These are phyloP conservation scores for Vigna radiata DNA, from an alignment of 306 rosid genomes.

Conservation along the genomic window DNA sequence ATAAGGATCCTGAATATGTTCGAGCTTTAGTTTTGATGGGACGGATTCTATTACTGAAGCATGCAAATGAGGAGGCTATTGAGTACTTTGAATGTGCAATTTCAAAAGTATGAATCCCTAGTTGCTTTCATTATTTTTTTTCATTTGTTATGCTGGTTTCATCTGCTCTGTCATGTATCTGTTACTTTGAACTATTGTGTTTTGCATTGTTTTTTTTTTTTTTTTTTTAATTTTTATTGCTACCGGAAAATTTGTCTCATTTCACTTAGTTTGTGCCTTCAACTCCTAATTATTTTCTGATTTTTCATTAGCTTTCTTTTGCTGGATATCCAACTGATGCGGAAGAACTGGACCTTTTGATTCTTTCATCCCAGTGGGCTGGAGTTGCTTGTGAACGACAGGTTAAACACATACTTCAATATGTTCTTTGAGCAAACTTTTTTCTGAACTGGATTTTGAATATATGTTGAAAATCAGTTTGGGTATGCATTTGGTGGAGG, in stretches of 20 bases:
- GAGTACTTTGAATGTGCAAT: constrained; percentile 73
- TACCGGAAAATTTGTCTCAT: constrained; percentile 9
- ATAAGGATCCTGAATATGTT: constrained; percentile 80
- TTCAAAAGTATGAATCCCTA: constrained; percentile 60
- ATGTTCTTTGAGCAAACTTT: constrained; percentile 17
- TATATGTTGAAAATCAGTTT: neutral
- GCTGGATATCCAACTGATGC: constrained; percentile 60
- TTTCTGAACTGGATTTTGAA: constrained; percentile 3
- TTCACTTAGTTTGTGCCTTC: constrained; percentile 33
- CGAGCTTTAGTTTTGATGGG: constrained; percentile 86
- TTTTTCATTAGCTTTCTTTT: constrained; percentile 64
- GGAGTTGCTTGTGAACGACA: constrained; percentile 78
- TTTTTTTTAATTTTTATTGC: constrained; percentile 23
- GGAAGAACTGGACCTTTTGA: constrained; percentile 74
- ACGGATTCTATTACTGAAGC: constrained; percentile 73
- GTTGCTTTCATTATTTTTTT: constrained; percentile 9
- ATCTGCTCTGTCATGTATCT: neutral
- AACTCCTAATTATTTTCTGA: constrained; percentile 36
- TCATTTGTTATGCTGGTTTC: constrained; percentile 32
- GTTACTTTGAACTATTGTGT: constrained; percentile 25
- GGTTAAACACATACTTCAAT: constrained; percentile 57
- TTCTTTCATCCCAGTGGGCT: constrained; percentile 93
- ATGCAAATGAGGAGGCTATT: constrained; percentile 64
- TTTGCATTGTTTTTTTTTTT: neutral
- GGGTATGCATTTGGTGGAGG: constrained; percentile 13